Base-by-base conservation (phyloP, 768 basidiomycete genomes). In the Flagelloscypha sp. region DNA sequence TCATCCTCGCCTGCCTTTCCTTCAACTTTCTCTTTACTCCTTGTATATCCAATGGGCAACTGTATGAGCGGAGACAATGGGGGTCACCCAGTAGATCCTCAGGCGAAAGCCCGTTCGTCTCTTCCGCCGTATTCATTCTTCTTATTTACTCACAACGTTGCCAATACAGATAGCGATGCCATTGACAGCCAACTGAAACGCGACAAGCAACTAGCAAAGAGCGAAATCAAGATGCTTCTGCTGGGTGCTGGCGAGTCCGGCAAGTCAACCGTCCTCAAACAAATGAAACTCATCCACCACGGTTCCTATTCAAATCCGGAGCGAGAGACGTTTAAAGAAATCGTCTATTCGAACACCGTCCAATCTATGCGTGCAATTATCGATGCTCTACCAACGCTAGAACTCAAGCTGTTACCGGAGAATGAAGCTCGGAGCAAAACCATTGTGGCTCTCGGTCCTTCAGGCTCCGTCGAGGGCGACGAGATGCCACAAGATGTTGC, bases 271-370 rank as follows among this genome's bases (percentile, higher is more conserved):
- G 72, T 81, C 35, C 70, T 79, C 48, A 80, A 78, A 62, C 79
- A 82, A 57, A 82, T 82, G 79, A 79, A 80, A 48, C 70, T 80
- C 55, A 79, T 80, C 37, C 76, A 79, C 54, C 73, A 79, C 40
- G 62, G 62, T 23, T 63, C 63, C 7, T 76, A 74, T 55, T 69
- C 68, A 46, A 65, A 65, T 36, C 64, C 68, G 44, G 76, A 79
- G 56, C 62, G 76, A 24, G 72, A 75, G 38, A 68, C 66, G 27
- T 78, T 75, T 66, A 73, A 74, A 49, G 76, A 79, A 54, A 77
- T 78, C 52, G 76, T 79, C 47, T 76, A 65, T 47, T 72, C 72
- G 36, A 76, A 76, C 55, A 78, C 75, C 32, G 61, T 77, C 46
- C 76, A 78, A 57, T 77, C 76, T 21, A 78, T 78, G 76, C 66